These are phyloP conservation scores for Oropetium thomaeum DNA, from an alignment of 176 grass and related monocot genomes.

Conservation along the genomic window DNA sequence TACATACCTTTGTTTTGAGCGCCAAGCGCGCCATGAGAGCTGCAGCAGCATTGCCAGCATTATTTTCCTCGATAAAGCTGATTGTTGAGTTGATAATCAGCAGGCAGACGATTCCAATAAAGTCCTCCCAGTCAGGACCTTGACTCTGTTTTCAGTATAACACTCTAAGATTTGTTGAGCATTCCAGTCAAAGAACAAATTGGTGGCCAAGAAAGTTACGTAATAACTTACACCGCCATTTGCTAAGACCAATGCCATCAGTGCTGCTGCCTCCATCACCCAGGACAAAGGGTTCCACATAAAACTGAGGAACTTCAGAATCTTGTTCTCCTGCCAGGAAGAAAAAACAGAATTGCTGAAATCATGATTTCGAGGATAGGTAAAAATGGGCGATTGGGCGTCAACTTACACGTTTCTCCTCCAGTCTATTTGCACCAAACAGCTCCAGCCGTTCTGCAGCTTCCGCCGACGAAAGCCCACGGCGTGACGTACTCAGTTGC, in stretches of 20 bases:
- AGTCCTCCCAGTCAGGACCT: slow-evolving; percentile 81
- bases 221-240: slow-evolving; percentile 69
- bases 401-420: slow-evolving; percentile 64
- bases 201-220: neutral
- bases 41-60: slow-evolving; percentile 69
- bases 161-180: neutral
- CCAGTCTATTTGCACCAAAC: slow-evolving; percentile 68
- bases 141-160: slow-evolving; percentile 22
- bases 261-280: slow-evolving; percentile 83
- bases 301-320: slow-evolving; percentile 73
- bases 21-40: slow-evolving; percentile 74
- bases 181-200: neutral
- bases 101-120: slow-evolving; percentile 72
- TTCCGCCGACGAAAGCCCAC: slow-evolving; percentile 54
- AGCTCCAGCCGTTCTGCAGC: slow-evolving; percentile 54
- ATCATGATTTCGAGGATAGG: neutral
- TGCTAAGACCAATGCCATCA: slow-evolving; percentile 66
- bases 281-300: slow-evolving; percentile 96
- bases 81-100: slow-evolving; percentile 80
- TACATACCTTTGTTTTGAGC: slow-evolving; percentile 53
- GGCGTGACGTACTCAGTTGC: slow-evolving; percentile 41
- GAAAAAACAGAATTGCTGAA: neutral
- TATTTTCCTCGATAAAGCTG: slow-evolving; percentile 85
- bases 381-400: neutral
- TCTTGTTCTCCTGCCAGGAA: slow-evolving; percentile 61